These are phyloP conservation scores for Candida lessepsii DNA, from an alignment of 805 yeast genomes.

Conservation along the genomic window DNA sequence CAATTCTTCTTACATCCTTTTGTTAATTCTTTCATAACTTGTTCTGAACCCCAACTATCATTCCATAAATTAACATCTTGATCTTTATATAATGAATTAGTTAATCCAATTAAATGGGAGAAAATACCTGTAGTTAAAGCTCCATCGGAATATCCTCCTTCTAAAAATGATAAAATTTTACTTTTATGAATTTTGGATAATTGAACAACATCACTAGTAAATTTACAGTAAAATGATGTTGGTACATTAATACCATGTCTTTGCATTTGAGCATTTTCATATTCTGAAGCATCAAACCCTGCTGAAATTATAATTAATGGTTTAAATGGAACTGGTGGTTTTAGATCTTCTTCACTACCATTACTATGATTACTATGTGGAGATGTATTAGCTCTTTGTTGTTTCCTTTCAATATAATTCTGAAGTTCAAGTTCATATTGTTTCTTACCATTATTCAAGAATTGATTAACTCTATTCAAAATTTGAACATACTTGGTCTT, in stretches of 20 bases:
- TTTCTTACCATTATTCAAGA: slow-evolving; percentile 48
- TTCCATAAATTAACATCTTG: slow-evolving; percentile 48
- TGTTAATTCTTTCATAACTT: slow-evolving; percentile 61
- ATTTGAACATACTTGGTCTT: slow-evolving; percentile 58
- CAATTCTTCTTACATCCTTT: slow-evolving; percentile 69
- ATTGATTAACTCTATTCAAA: slow-evolving; percentile 66
- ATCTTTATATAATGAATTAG: slow-evolving; percentile 34
- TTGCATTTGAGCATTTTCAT: slow-evolving; percentile 81
- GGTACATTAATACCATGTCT: slow-evolving; percentile 81
- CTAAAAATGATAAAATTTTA: slow-evolving; percentile 64
- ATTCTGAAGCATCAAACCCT: slow-evolving; percentile 86
- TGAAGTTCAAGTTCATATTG: slow-evolving; percentile 40
- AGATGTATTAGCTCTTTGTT: slow-evolving; percentile 22
- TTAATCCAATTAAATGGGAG: slow-evolving; percentile 73
- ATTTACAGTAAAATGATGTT: slow-evolving; percentile 69
- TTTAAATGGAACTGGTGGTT: slow-evolving; percentile 38
- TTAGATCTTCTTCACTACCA: slow-evolving; percentile 21
- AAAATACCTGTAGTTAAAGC: slow-evolving; percentile 78
- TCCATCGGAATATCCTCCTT: slow-evolving; percentile 85
- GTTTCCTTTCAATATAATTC: slow-evolving; percentile 21
- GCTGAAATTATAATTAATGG: slow-evolving; percentile 73
- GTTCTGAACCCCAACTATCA: slow-evolving; percentile 60
- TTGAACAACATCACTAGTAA: slow-evolving; percentile 70
- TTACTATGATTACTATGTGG: slow-evolving; percentile 21
- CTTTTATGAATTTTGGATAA: slow-evolving; percentile 65